Evolutionary conservation across 148 eudicot species (phyloP), one percentile per base, ranked within the genome.

Genomic region (Camellia granthamiana): DNA sequence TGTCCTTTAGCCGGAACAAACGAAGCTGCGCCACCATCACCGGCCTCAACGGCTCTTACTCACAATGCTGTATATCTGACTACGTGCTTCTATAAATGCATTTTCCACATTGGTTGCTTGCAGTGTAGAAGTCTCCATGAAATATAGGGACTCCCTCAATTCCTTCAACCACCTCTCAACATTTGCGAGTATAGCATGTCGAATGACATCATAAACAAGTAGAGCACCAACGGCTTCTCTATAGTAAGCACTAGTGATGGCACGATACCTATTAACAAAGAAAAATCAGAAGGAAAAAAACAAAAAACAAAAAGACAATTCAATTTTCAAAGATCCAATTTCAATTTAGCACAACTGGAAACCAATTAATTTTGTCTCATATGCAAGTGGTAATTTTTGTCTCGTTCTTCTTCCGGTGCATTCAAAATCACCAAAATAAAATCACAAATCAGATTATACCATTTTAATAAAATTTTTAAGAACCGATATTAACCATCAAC

Each of bases 231-330:
- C 30, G 30, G 98, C 97, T 83, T 97, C 98, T 79, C 98, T 85
- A 69, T 94, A 94, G 86, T 94, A 94, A 67, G 98, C 98, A 84
- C 98, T 94, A 15, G 97, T 92, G 77, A 94, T 92, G 84, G 98
- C 98, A 43, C 98, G 91, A 78, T 94, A 94, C 85, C 98, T 92
- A 73, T n/a, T 8, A 59, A 54, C 47, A 21, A 61, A 12, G 19
- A 21, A 19, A 7, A 56, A 77, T 13, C 30, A 23, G 13, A 13
- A 73, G 13, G 21, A 47, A 43, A 59, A 18, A 61, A 18, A 23
- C 30, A 62, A 42, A 64, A 10, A 21, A 62, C 47, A 11, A 64
- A 47, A 63, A 58, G 69, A 7, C 59, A 58, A n/a, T 3, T 44
- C 16, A 8, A 43, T 43, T 19, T 9, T 23, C 64, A 56, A 58